phyloP scores from a whole-genome alignment of 305 asterid species.

The Coffea humblotiana region DNA sequence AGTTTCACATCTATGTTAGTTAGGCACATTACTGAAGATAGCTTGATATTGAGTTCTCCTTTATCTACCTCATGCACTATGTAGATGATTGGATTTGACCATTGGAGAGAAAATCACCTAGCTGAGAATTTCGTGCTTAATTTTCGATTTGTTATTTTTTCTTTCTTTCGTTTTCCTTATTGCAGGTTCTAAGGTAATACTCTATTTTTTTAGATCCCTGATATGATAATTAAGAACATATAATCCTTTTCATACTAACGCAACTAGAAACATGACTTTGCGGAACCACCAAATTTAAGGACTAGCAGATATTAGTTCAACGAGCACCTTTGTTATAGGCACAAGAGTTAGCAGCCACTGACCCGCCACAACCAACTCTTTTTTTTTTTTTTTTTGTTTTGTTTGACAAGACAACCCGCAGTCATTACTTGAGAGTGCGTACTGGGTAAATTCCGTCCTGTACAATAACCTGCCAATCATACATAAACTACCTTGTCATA shows the following conservation, averaged over 20 bases:
- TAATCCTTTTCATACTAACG: not conserved
- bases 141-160: no score
- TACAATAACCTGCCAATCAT: no score
- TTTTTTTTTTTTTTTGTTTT: no score
- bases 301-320: no score
- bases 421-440: no score
- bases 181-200: no score
- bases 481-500: not conserved
- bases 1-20: not conserved
- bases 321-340: no score
- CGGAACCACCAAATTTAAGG: not conserved
- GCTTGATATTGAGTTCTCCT: not conserved
- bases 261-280: not conserved
- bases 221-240: no score
- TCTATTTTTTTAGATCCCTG: not conserved
- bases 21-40: not conserved
- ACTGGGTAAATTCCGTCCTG: no score
- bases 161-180: no score
- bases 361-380: not conserved
- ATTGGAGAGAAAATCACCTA: not conserved
- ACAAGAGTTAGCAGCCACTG: not conserved
- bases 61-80: not conserved
- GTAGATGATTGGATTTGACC: no score
- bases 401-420: no score
- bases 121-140: not conserved